A percentile compares a stretch with the other conserved stretches of the same genome.
Evolutionary conservation across 345 rosid species (phyloP).

Genomic region (Rhodamnia argentea): DNA sequence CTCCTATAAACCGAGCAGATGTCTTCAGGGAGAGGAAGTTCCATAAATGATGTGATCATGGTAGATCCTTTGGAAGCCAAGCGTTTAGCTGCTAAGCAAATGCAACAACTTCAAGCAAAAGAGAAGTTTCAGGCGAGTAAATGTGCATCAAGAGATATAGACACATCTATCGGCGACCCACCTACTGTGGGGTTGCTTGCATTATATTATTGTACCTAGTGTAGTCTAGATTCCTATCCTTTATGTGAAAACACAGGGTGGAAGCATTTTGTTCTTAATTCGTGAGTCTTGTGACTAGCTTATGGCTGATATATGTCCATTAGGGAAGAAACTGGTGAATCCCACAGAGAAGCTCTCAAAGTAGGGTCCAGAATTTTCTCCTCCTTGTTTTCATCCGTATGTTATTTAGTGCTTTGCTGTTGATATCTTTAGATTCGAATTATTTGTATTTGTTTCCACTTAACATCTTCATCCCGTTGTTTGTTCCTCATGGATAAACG

Average conservation of each 20-base stretch:
- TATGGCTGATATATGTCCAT: not conserved
- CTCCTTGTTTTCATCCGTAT: not conserved
- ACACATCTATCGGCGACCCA: not conserved
- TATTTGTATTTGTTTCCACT: not conserved
- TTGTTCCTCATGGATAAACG: not conserved
- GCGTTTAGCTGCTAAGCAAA: slow-evolving; percentile 65
- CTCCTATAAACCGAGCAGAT: slow-evolving; percentile 18
- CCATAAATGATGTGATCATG: slow-evolving; percentile 45
- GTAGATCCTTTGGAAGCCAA: slow-evolving; percentile 93
- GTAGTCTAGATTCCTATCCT: not conserved
- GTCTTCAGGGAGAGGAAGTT: slow-evolving; percentile 24
- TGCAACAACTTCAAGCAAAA: slow-evolving; percentile 51
- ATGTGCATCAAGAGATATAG: not conserved
- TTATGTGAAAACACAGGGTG: not conserved
- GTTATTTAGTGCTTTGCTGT: not conserved
- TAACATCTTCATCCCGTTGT: not conserved
- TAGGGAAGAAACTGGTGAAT: not conserved
- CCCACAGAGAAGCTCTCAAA: not conserved
- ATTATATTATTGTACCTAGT: not conserved
- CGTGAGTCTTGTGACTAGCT: not conserved
- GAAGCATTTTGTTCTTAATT: not conserved
- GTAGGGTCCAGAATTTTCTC: not conserved
- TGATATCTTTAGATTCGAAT: not conserved
- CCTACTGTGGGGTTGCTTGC: not conserved
- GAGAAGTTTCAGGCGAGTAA: slow-evolving; percentile 49